Evolutionary conservation across 2,329 filamentous ascomycete genomes (phyloP).

Genomic region (Aspergillus floridensis): DNA sequence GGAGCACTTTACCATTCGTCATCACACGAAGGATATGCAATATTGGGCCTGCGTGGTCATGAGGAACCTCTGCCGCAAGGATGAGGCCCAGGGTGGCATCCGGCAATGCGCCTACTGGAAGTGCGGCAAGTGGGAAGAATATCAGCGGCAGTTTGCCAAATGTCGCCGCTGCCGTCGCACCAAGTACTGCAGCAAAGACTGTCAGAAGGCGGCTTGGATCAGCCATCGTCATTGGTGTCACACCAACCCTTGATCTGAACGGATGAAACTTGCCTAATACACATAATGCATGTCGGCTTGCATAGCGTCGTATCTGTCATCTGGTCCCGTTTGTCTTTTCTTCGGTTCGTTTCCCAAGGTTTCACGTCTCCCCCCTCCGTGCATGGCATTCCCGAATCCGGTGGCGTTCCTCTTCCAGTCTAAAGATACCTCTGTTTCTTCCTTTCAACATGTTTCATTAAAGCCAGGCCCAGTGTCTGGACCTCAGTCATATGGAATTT

Average conservation of each 20-base stretch:
- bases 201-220: slow-evolving; percentile 97
- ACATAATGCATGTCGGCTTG: slow-evolving; percentile 35
- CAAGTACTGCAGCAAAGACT: slow-evolving; percentile 99
- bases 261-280: slow-evolving; percentile 29
- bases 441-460: slow-evolving; percentile 18
- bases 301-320: slow-evolving; percentile 38
- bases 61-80: slow-evolving; percentile 97
- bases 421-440: slow-evolving; percentile 36
- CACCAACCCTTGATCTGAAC: slow-evolving; percentile 37
- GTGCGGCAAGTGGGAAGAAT: slow-evolving; percentile 98
- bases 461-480: slow-evolving; percentile 16
- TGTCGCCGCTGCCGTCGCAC: slow-evolving; percentile 93
- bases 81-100: slow-evolving; percentile 90
- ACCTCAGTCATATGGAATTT: slow-evolving; percentile 18
- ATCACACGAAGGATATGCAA: slow-evolving; percentile 96
- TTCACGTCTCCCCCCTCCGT: slow-evolving; percentile 27
- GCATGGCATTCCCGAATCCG: slow-evolving; percentile 39
- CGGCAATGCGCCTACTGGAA: slow-evolving; percentile 97
- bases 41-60: slow-evolving; percentile 99
- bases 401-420: slow-evolving; percentile 36
- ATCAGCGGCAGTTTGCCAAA: slow-evolving; percentile 93
- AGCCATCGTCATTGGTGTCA: slow-evolving; percentile 97
- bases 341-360: slow-evolving; percentile 26
- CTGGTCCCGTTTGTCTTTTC: slow-evolving; percentile 20
- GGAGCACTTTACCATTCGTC: slow-evolving; percentile 95